Conservation (phyloP, 2,329 filamentous ascomycete species). For the Pseudogymnoascus sp. region DNA sequence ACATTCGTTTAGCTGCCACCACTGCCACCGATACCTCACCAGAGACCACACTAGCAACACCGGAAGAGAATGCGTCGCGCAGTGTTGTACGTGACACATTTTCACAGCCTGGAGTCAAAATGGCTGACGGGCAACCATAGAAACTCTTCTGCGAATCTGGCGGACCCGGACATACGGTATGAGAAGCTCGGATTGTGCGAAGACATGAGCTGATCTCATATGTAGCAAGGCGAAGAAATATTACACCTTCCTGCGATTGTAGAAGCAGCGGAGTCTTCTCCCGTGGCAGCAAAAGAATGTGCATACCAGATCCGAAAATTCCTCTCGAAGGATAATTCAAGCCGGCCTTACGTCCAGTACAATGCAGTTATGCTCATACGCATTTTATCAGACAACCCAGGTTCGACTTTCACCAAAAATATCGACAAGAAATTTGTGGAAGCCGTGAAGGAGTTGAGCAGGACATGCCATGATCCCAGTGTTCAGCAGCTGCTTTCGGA, state of each 20-base stretch:
- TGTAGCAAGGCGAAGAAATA: slow-evolving; percentile 68
- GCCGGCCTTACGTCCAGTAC: slow-evolving; percentile 68
- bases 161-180: slow-evolving; percentile 47
- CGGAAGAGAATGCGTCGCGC: slow-evolving; percentile 56
- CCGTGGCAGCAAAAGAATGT: slow-evolving; percentile 71
- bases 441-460: slow-evolving; percentile 65
- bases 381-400: slow-evolving; percentile 87
- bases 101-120: slow-evolving; percentile 3
- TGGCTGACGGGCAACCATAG: slow-evolving; percentile 34
- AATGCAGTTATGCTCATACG: slow-evolving; percentile 93
- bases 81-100: slow-evolving; percentile 49
- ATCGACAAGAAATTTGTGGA: slow-evolving; percentile 77
- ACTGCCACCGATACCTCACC: slow-evolving; percentile 13
- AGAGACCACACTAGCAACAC: slow-evolving; percentile 42
- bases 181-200: slow-evolving; percentile 15
- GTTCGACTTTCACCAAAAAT: slow-evolving; percentile 81
- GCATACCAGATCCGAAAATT: slow-evolving; percentile 75
- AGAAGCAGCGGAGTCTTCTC: slow-evolving; percentile 88
- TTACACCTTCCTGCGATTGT: slow-evolving; percentile 89
- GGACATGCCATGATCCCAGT: slow-evolving; percentile 59
- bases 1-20: background rate
- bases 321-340: slow-evolving; percentile 61
- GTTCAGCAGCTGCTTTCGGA: slow-evolving; percentile 83
- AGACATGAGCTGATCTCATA: slow-evolving; percentile 13
- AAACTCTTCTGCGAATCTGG: slow-evolving; percentile 74